Evolutionary conservation across 352 stramenopile species (phyloP), one percentile per base, ranked within the genome.

Genomic region (Phytophthora uliginosa): DNA sequence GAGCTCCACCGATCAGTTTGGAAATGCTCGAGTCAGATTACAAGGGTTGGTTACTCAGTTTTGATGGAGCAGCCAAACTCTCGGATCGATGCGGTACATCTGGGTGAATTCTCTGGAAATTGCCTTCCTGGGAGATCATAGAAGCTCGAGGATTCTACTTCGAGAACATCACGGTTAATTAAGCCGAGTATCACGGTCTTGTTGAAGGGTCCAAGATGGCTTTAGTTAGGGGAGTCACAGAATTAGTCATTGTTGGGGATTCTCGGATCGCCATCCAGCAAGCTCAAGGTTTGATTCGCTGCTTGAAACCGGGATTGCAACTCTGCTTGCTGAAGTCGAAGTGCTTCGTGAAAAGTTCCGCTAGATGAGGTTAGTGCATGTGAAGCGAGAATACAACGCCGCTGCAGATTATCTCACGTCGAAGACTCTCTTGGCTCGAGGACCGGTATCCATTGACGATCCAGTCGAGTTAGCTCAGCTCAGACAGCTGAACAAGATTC

Each of bases 261-360:
- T 51, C 58, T 38, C 58, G 40, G 7, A 64, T 64, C 17, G 42
- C 42, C 1, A 69, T 69, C 13, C 51, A 69, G 26, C 51, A 61
- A 50, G 61, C 20, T 12, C 61, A 69, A 2, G 50, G 50, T 42
- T 15, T 67, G 12, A 67, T 60, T 17, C 57, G 53, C 3, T 63
- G 57, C n/a, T 17, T 63, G 38, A 54, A 38, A 5, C 57, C 57
- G 12, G 26, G 36, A n/a, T 12, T 63, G 22, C 57, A 63, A 20
- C 7, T 63, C 12, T 63, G 7, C 40, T 63, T 17, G 17, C 13
- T 2, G 26, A 28, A 22, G 42, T 63, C 18, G 57, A 63, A 28
- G 26, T 0, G 6, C 26, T 28, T 28, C 26, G 26, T 3, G 26
- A 4, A 5, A 28, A 28, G 2, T 59, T 59, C 15, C 0, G 26